phyloP scores from a whole-genome alignment of 225 moss, liverwort and hornwort species.

The Marchantia paleacea region DNA sequence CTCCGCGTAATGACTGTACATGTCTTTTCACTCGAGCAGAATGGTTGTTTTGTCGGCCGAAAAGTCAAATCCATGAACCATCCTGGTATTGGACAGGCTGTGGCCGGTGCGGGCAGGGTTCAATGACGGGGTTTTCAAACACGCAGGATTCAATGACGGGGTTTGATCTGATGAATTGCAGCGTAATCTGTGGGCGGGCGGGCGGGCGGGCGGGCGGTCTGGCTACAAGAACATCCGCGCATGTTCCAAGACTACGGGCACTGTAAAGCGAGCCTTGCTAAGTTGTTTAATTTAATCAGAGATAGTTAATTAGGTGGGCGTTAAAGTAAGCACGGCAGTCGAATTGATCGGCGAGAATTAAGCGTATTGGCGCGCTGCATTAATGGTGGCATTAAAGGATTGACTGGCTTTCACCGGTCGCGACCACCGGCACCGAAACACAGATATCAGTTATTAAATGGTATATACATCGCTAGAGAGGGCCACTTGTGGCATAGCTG shows the following conservation, averaged over 20 bases:
- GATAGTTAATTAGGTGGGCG: neutral
- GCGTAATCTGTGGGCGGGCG: constrained; percentile 14
- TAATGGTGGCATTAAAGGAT: neutral
- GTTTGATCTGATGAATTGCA: neutral
- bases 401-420: neutral
- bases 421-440: neutral
- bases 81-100: neutral
- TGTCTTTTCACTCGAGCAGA: neutral
- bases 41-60: neutral
- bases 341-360: constrained; percentile 19
- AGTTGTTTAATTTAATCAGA: neutral
- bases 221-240: neutral
- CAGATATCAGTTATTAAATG: neutral
- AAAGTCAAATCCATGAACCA: neutral
- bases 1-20: neutral
- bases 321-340: constrained; percentile 1
- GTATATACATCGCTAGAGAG: neutral
- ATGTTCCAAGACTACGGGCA: neutral
- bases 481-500: neutral
- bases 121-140: neutral
- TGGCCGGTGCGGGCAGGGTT: neutral
- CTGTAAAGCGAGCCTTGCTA: neutral
- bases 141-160: neutral
- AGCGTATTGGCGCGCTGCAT: constrained; percentile 7
- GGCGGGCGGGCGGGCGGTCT: no score